Percentiles rank a stretch among this genome's conserved stretches.
These are phyloP conservation scores for Gossypium stocksii DNA, from an alignment of 345 rosid species.

Conservation along the genomic window DNA sequence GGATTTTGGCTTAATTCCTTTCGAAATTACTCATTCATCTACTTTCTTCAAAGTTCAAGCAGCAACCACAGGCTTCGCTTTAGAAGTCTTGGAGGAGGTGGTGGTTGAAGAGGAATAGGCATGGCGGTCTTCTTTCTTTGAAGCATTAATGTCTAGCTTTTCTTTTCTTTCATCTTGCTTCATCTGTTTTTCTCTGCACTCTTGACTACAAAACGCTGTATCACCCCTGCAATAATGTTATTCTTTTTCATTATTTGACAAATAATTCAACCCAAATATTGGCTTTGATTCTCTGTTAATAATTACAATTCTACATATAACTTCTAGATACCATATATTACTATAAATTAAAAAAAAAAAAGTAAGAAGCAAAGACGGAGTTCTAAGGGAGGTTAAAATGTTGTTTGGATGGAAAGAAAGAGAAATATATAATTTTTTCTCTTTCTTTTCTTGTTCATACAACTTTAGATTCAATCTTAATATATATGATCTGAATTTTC, in stretches of 20 bases:
- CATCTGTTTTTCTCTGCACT: conserved; percentile 79
- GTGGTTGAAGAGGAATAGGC: conserved; percentile 18
- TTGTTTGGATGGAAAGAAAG: too few species aligned
- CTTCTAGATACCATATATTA: too few species aligned
- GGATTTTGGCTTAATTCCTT: not conserved
- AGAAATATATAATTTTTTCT: too few species aligned
- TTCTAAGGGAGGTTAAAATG: not conserved
- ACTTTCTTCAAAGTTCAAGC: conserved; percentile 15
- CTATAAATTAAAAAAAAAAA: not conserved
- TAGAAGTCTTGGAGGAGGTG: conserved; percentile 11
- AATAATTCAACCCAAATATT: not conserved
- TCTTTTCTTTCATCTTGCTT: conserved; percentile 62
- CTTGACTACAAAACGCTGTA: conserved; percentile 75
- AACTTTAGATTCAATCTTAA: not conserved
- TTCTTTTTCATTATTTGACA: not conserved
- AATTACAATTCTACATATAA: too few species aligned
- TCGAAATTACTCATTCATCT: not conserved
- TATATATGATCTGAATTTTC: not conserved
- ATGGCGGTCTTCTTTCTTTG: conserved; percentile 18
- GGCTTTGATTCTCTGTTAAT: not conserved
- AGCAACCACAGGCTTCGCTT: conserved; percentile 29
- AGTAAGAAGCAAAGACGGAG: not conserved
- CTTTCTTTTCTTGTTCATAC: too few species aligned
- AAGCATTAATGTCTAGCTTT: conserved; percentile 13
- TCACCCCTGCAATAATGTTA: conserved; percentile 51